Evolutionary conservation across 768 basidiomycete genomes (phyloP).

Genomic region (Paxillus rubicundulus): DNA sequence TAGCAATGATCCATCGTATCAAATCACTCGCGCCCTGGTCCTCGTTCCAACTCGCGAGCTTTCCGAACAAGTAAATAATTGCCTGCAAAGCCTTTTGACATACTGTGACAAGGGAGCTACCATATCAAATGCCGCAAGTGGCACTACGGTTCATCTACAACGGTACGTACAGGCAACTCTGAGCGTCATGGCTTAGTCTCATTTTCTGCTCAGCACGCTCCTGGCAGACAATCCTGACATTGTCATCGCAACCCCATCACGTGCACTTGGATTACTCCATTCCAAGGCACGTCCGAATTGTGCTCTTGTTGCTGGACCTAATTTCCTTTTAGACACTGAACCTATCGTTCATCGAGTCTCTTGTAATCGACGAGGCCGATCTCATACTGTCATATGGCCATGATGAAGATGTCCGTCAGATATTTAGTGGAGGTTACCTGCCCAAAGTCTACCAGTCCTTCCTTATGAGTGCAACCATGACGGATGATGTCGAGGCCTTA

Average conservation of each 20-base stretch:
- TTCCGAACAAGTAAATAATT: conserved; percentile 81
- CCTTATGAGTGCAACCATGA: conserved; percentile 97
- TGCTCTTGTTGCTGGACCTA: neutral
- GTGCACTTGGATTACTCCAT: conserved; percentile 64
- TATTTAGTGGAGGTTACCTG: conserved; percentile 65
- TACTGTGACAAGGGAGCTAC: conserved; percentile 81
- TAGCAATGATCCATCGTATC: conserved; percentile 40
- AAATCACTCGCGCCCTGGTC: conserved; percentile 70
- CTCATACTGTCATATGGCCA: conserved; percentile 96
- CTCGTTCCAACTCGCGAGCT: conserved; percentile 92
- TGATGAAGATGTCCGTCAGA: conserved; percentile 79
- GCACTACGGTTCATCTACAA: conserved; percentile 68
- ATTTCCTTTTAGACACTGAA: conserved; percentile 53
- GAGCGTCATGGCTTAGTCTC: neutral
- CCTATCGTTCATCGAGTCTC: conserved; percentile 67
- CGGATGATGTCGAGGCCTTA: conserved; percentile 88
- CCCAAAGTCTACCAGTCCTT: conserved; percentile 88
- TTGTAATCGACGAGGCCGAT: conserved; percentile 98
- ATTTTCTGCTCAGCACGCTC: conserved; percentile 37
- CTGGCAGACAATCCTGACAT: conserved; percentile 76
- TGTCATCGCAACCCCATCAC: conserved; percentile 75
- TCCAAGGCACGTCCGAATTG: conserved; percentile 50
- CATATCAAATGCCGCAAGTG: conserved; percentile 74
- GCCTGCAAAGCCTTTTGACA: conserved; percentile 58
- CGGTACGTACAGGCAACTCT: conserved; percentile 42